These are phyloP conservation scores for Lactarius vividus DNA, from an alignment of 768 basidiomycete genomes.

Conservation along the genomic window DNA sequence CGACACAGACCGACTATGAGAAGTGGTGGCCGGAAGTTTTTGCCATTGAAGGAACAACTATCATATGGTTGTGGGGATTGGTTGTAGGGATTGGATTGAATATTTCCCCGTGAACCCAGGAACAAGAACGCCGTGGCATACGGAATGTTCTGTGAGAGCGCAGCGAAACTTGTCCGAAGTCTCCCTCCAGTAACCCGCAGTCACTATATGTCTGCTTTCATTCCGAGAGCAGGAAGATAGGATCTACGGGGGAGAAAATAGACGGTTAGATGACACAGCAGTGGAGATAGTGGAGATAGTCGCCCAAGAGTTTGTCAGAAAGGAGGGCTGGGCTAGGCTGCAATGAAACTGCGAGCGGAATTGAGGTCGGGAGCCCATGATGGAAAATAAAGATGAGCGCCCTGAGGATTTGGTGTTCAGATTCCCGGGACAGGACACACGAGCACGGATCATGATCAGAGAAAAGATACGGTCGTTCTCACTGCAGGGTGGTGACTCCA, in stretches of 20 bases:
- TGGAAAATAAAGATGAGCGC: constrained; percentile 12
- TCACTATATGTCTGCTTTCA: background rate
- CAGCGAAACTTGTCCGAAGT: background rate
- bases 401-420: constrained; percentile 4
- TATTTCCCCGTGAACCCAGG: background rate
- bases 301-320: background rate
- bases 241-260: background rate
- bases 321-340: background rate
- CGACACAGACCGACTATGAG: background rate
- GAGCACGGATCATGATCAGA: background rate
- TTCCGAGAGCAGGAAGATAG: background rate
- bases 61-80: background rate
- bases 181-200: background rate
- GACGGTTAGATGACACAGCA: background rate
- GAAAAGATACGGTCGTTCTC: constrained; percentile 6
- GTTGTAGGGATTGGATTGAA: background rate
- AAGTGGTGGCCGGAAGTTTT: background rate
- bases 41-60: background rate
- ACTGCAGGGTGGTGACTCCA: background rate
- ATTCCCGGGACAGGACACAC: background rate
- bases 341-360: constrained; percentile 3
- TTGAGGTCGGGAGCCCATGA: background rate
- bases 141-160: background rate
- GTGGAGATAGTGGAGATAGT: constrained; percentile 1
- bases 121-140: background rate